A percentile compares a stretch with the other conserved stretches of the same genome.
phyloP scores from a whole-genome alignment of 768 basidiomycete species.

The Agrocybe praecox region DNA sequence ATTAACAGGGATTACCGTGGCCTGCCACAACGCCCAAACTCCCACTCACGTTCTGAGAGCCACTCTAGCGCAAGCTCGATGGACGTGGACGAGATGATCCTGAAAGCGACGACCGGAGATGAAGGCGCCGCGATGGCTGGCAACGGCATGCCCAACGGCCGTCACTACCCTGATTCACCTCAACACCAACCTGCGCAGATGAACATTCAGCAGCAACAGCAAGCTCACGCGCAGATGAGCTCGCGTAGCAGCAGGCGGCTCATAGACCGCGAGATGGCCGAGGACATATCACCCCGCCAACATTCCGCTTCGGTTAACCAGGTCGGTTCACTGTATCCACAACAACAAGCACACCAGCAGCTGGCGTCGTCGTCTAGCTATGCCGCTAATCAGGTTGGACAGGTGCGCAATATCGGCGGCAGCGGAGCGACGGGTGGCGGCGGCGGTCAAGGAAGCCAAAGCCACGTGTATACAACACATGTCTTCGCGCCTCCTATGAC shows the following conservation, averaged over 20 bases:
- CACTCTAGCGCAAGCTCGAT: constrained; percentile 37
- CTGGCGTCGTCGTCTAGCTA: too few species aligned
- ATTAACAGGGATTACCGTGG: neutral
- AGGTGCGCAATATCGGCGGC: neutral
- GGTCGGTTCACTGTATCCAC: neutral
- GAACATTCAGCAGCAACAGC: constrained; percentile 1
- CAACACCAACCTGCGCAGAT: neutral
- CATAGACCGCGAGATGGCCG: too few species aligned
- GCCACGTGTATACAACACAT: constrained; percentile 58
- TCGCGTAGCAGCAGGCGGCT: too few species aligned
- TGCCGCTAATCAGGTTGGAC: too few species aligned
- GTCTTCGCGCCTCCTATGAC: constrained; percentile 76
- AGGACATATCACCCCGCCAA: too few species aligned
- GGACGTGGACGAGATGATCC: constrained; percentile 48
- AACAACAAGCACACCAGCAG: neutral
- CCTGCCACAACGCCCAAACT: constrained; percentile 8
- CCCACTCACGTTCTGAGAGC: constrained; percentile 33
- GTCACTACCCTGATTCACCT: constrained; percentile 8
- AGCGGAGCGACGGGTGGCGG: too few species aligned
- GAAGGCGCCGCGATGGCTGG: neutral
- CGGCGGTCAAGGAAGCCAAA: constrained; percentile 24
- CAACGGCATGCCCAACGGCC: neutral
- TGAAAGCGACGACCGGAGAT: constrained; percentile 34
- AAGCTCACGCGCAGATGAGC: too few species aligned
- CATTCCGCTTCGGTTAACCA: too few species aligned